Evolutionary conservation across 164 flowering plant species (phyloP).

Genomic region (Akebia trifoliata): DNA sequence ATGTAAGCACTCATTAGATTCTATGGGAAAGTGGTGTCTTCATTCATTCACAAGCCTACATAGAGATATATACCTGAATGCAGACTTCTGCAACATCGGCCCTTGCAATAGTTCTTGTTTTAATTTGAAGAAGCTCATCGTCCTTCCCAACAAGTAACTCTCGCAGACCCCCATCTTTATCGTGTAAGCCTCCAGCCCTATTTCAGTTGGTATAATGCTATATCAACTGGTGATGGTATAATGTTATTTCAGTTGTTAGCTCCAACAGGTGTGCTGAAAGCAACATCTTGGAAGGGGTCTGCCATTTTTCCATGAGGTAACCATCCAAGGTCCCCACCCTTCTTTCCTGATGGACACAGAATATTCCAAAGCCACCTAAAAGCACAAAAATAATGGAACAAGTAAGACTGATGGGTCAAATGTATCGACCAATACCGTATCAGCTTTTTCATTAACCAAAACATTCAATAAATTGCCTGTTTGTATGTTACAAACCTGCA

Average conservation of each 20-base stretch:
- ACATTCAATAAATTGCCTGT: too few relatives aligned
- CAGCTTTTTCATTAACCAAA: too few relatives aligned
- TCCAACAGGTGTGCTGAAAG: constrained; percentile 81
- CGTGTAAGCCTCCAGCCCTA: constrained; percentile 97
- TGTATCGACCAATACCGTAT: too few relatives aligned
- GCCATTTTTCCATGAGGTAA: constrained; percentile 99
- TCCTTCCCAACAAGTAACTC: constrained; percentile 89
- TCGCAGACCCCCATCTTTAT: constrained; percentile 87
- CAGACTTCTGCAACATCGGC: constrained; percentile 98
- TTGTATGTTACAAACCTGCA: too few relatives aligned
- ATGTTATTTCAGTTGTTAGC: too few relatives aligned
- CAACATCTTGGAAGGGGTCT: constrained; percentile 98
- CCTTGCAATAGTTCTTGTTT: constrained; percentile 65
- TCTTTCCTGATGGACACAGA: constrained; percentile 96
- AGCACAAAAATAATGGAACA: constrained; percentile 4
- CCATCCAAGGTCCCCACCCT: constrained; percentile 99
- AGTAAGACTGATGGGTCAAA: too few relatives aligned
- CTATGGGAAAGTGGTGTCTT: background rate
- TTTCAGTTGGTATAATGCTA: constrained; percentile 1
- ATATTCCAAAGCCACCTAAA: constrained; percentile 81
- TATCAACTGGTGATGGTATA: background rate
- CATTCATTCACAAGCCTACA: background rate
- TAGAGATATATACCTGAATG: constrained; percentile 92
- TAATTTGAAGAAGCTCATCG: constrained; percentile 86
- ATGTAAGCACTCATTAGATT: too few relatives aligned